These are phyloP conservation scores for Lonicera japonica DNA, from an alignment of 129 eudicot species.

Conservation along the genomic window DNA sequence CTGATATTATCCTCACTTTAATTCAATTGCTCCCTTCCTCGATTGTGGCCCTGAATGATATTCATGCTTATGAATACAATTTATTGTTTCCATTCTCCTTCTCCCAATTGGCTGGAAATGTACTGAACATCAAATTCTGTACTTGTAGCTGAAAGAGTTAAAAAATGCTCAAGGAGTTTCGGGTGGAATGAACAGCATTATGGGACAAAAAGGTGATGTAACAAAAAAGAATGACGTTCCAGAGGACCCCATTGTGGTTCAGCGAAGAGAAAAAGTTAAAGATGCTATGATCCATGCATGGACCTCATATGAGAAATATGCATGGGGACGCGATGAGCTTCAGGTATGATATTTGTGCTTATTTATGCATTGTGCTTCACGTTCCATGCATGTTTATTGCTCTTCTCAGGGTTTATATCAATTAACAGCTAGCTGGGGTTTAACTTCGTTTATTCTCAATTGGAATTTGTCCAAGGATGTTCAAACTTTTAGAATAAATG, in stretches of 20 bases:
- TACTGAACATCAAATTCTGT: conserved; percentile 1
- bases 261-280: conserved; percentile 84
- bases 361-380: not conserved
- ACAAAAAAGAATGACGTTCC: conserved; percentile 10
- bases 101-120: not conserved
- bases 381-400: not conserved
- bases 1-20: not conserved
- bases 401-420: not conserved
- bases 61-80: not conserved
- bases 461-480: not conserved
- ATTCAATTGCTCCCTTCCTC: not conserved
- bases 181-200: conserved; percentile 20
- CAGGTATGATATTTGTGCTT: conserved; percentile 45
- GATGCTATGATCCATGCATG: conserved; percentile 99
- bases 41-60: too few species aligned
- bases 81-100: not conserved
- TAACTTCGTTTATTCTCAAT: not conserved
- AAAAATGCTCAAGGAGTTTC: conserved; percentile 26
- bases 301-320: conserved; percentile 96
- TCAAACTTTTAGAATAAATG: not conserved
- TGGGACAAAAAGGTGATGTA: too few species aligned
- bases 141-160: conserved; percentile 48
- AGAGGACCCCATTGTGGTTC: conserved; percentile 53
- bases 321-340: conserved; percentile 99
- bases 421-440: not conserved